phyloP scores from a whole-genome alignment of 805 yeast genomes.

The Lachancea waltii region DNA sequence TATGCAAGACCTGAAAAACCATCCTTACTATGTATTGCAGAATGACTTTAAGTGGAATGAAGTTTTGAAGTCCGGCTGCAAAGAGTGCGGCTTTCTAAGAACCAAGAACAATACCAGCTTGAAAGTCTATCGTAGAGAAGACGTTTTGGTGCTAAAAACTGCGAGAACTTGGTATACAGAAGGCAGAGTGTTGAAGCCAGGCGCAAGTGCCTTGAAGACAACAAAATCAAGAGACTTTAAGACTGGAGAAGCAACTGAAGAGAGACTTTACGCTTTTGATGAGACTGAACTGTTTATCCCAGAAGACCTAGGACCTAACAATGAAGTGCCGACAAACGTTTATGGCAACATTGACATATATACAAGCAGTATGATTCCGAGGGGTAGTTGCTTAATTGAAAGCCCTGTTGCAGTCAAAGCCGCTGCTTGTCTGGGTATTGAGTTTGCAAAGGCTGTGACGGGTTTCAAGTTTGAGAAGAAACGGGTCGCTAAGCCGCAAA shows the following conservation, averaged over 20 bases:
- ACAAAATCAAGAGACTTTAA: constrained; percentile 30
- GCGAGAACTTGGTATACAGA: constrained; percentile 81
- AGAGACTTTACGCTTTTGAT: constrained; percentile 64
- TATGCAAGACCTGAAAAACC: constrained; percentile 75
- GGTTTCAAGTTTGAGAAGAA: constrained; percentile 68
- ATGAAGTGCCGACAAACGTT: constrained; percentile 65
- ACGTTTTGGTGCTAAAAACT: constrained; percentile 58
- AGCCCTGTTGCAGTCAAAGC: constrained; percentile 57
- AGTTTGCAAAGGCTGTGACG: constrained; percentile 80
- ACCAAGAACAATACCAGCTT: constrained; percentile 40
- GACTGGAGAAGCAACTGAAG: constrained; percentile 49
- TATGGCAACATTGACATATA: constrained; percentile 83
- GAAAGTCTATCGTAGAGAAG: constrained; percentile 61
- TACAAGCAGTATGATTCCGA: constrained; percentile 74
- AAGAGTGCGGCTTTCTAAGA: constrained; percentile 63
- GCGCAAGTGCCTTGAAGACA: constrained; percentile 56
- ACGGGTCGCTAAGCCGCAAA: constrained; percentile 50
- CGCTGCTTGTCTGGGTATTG: constrained; percentile 61
- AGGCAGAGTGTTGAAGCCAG: constrained; percentile 70
- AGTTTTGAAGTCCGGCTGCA: constrained; percentile 56
- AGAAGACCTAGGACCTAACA: constrained; percentile 48
- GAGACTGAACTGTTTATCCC: constrained; percentile 73
- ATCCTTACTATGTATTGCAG: constrained; percentile 80
- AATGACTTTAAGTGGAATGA: constrained; percentile 68
- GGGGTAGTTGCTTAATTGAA: constrained; percentile 59